Evolutionary conservation across 208 protist species (phyloP), one percentile per base, ranked within the genome.

Genomic region (Trypanosoma boissoni): DNA sequence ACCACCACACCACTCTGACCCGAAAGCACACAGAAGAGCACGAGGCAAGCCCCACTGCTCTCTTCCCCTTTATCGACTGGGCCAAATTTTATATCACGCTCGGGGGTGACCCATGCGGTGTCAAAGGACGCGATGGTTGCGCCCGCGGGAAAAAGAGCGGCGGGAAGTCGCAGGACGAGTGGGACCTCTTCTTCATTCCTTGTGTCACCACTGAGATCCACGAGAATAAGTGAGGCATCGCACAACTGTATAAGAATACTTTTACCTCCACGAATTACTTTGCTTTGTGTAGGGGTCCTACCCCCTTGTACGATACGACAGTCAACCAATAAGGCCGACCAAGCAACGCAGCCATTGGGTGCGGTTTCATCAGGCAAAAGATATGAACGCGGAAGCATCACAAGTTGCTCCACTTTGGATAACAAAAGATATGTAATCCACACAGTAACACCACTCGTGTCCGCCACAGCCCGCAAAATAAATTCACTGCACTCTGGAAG

Each of bases 161-260:
- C 54, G 2, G 80, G 78, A 21, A 80, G 66, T 46, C 72, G 76
- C 29, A 91, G 44, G 61, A 87, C 86, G 43, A 64, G 45, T 4
- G 80, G 82, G 24, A 59, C 67, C 27, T 72, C 62, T 24, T 78
- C 72, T 18, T 20, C 29, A 16, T 42, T 64, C 56, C 64, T 74
- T 76, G 37, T 12, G 7, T 24, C 42, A 31, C 80, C 74, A 50
- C 70, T 78, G n/a, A 93, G 58, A 45, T 85, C 76, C 1, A 93
- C 76, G 23, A 93, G 46, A 31, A 75, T 71, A 10, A 93, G 72
- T 0, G 80, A 84, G 26, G 61, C 70, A 57, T 93, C 76, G 31
- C 81, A 74, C n/a, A 93, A 65, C 44, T 89, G 71, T 28, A 88
- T 54, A 43, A 91, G 31, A 43, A 93, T 54, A 49, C 80, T 79